Base-by-base conservation (phyloP, 106 monocot species). In the Phalaenopsis aphrodite region DNA sequence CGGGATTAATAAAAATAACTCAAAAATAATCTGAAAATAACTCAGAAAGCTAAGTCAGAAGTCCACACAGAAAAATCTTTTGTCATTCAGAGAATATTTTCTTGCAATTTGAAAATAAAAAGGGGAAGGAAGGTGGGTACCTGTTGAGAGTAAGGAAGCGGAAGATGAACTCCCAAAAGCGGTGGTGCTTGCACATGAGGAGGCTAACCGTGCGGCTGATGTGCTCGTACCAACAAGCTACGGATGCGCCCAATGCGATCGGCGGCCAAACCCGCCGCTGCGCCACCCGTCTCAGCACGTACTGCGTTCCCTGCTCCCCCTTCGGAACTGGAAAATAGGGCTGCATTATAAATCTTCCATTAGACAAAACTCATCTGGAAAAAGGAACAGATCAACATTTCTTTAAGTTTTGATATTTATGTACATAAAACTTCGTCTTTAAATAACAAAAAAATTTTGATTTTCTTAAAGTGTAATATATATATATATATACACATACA, bases 41-140 rank as follows among this genome's bases (percentile, higher is more conserved):
- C n/a, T n/a, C n/a, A n/a, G n/a, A n/a, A n/a, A n/a, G 30, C 30
- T 30, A 30, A 30, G 30, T 30, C 30, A 30, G 30, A 0, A 30
- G 30, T 30, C 30, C 0, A 0, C 30, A 30, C 30, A 30, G 30
- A 30, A 30, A 30, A 30, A 30, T 30, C 0, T 30, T 30, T 30
- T 0, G 0, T 30, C 30, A 0, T 30, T 30, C 30, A 0, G 30
- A 30, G 0, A 30, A 30, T 30, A 30, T 30, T 30, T 30, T 30
- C 30, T 30, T 30, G 30, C 0, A 30, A 30, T 30, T 30, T 30
- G 30, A 30, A 30, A 30, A 30, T 30, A 30, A 30, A 30, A 30
- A 30, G 30, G 30, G 43, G 43, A 45, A 86, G 1, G 91, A 96
- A 93, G 43, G 90, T 83, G 87, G 90, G 91, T 74, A 83, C 83